Evolutionary conservation across 768 basidiomycete genomes (phyloP).

Genomic region (Auricularia sp.): DNA sequence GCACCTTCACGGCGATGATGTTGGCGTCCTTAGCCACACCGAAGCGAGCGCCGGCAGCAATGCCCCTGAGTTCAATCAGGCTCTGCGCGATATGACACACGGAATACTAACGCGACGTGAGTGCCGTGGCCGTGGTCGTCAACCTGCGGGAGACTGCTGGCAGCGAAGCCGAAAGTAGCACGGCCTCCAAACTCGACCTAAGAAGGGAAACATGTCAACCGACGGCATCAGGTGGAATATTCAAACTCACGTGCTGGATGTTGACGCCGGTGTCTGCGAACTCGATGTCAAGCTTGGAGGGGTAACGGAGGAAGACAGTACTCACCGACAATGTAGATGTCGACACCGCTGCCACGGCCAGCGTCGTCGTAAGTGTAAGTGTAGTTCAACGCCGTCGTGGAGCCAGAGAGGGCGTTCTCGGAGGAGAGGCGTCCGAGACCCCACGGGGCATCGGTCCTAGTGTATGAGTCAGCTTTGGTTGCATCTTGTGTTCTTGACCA

Average conservation of each 20-base stretch:
- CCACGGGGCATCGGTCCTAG: conserved; percentile 16
- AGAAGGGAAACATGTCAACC: not conserved
- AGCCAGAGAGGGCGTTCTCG: conserved; percentile 4
- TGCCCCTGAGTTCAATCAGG: conserved; percentile 1
- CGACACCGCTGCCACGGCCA: conserved; percentile 25
- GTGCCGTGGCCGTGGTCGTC: conserved; percentile 62
- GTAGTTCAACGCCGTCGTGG: conserved; percentile 12
- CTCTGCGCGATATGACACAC: too few relatives aligned
- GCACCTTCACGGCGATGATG: conserved; percentile 34
- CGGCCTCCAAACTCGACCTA: conserved; percentile 34
- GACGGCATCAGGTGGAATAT: not conserved
- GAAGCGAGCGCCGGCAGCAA: conserved; percentile 19
- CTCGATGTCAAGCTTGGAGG: conserved; percentile 24
- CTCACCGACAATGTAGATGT: conserved; percentile 30
- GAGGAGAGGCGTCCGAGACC: conserved; percentile 14
- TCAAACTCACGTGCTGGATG: conserved; percentile 12
- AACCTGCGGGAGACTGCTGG: conserved; percentile 19
- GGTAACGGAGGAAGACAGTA: too few relatives aligned
- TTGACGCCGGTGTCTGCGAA: conserved; percentile 56
- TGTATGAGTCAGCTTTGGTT: not conserved
- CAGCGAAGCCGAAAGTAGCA: conserved; percentile 30
- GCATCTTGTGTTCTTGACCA: conserved; percentile 1
- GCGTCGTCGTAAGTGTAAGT: conserved; percentile 22
- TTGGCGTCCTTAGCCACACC: conserved; percentile 28
- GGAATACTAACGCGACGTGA: conserved; percentile 15